phyloP scores from a whole-genome alignment of 73 alveolate genomes.

The Paramecium primaurelia region DNA sequence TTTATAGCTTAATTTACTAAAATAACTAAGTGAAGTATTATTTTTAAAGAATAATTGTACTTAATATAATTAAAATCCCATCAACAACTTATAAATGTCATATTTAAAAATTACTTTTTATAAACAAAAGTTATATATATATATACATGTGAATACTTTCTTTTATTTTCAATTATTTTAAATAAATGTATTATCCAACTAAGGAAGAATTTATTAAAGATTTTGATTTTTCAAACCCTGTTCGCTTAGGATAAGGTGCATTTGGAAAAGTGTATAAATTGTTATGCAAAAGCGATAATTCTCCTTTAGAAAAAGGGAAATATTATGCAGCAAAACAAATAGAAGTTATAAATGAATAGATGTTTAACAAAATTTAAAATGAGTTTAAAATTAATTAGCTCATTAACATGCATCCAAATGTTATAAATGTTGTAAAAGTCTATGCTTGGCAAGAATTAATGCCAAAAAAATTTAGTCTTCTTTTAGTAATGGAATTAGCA shows the following conservation, averaged over 20 bases:
- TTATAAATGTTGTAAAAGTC: background rate
- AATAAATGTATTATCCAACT: background rate
- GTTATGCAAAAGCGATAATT: background rate
- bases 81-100: background rate
- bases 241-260: background rate
- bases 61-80: background rate
- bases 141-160: background rate
- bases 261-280: conserved; percentile 17
- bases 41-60: background rate
- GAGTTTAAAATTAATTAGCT: conserved; percentile 33
- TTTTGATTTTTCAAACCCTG: conserved; percentile 6
- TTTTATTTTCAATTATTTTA: background rate
- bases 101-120: background rate
- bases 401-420: background rate
- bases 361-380: conserved; percentile 33
- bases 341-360: conserved; percentile 10
- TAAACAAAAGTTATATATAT: background rate
- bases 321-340: conserved; percentile 22
- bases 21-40: background rate
- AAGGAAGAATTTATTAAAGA: conserved; percentile 26
- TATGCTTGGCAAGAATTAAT: conserved; percentile 30
- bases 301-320: conserved; percentile 2
- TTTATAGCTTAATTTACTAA: no score
- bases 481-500: conserved; percentile 24
- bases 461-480: conserved; percentile 10